Evolutionary conservation across 805 yeast species (phyloP).

Genomic region (Millerozyma miso): DNA sequence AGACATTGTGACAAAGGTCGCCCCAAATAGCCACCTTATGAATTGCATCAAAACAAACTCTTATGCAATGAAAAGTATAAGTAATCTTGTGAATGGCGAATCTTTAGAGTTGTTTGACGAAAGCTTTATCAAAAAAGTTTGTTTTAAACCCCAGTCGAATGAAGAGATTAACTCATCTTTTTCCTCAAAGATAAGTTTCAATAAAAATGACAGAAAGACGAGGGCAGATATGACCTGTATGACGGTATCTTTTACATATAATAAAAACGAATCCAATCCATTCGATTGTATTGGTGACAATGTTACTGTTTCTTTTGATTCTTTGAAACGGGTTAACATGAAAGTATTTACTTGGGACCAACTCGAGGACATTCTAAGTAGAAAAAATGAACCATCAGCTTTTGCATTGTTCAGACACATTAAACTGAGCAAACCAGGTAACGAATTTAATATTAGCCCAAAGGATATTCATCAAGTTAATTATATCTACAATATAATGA

Average conservation of each 20-base stretch:
- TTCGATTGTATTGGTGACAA: slow-evolving; percentile 19
- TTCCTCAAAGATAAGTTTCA: background rate
- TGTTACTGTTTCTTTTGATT: slow-evolving; percentile 26
- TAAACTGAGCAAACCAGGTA: background rate
- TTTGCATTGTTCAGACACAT: slow-evolving; percentile 16
- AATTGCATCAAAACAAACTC: slow-evolving; percentile 7
- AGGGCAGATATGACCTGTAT: slow-evolving; percentile 20
- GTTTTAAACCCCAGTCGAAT: slow-evolving; percentile 17
- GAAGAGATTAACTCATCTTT: slow-evolving; percentile 7
- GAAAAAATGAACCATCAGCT: slow-evolving; percentile 17
- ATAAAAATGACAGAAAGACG: background rate
- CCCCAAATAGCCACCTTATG: slow-evolving; percentile 24
- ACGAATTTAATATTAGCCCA: slow-evolving; percentile 9
- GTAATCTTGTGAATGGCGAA: slow-evolving; percentile 9
- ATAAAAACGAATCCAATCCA: slow-evolving; percentile 31
- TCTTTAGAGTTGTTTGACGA: slow-evolving; percentile 13
- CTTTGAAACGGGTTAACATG: slow-evolving; percentile 16
- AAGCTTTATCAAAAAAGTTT: slow-evolving; percentile 7
- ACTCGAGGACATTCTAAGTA: slow-evolving; percentile 28
- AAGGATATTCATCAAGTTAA: slow-evolving; percentile 29
- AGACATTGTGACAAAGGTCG: slow-evolving; percentile 32
- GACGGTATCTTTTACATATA: slow-evolving; percentile 33
- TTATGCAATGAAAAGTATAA: slow-evolving; percentile 7
- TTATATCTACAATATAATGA: slow-evolving; percentile 27
- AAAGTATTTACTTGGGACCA: slow-evolving; percentile 16